Evolutionary conservation across 805 yeast species (phyloP).

Genomic region (Grigorovia humatica): DNA sequence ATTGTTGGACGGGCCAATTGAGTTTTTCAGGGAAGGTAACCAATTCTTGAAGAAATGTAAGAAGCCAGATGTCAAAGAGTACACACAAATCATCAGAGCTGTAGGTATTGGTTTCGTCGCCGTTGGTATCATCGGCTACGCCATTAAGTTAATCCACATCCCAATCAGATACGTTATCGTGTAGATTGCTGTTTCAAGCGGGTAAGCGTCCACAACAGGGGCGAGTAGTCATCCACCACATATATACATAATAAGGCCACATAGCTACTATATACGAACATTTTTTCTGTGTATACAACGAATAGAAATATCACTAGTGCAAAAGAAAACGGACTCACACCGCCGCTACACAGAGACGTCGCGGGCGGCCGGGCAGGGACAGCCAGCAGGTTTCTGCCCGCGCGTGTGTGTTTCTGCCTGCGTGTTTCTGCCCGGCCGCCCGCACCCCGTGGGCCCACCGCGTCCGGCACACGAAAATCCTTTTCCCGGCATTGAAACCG

Average conservation of each 20-base stretch:
- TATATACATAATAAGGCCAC: too few relatives aligned
- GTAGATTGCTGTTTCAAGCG: not conserved
- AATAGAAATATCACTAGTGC: too few relatives aligned
- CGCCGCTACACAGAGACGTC: too few relatives aligned
- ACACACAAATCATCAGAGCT: conserved; percentile 79
- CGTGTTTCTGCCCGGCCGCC: too few relatives aligned
- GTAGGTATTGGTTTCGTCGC: conserved; percentile 94
- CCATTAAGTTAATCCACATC: conserved; percentile 85
- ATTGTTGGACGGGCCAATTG: conserved; percentile 76
- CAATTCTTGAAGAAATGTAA: conserved; percentile 86
- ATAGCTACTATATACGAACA: too few relatives aligned
- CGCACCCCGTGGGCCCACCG: not conserved
- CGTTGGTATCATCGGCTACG: conserved; percentile 97
- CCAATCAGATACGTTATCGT: conserved; percentile 95
- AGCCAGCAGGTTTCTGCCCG: too few relatives aligned
- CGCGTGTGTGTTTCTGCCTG: too few relatives aligned
- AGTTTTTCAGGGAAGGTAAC: conserved; percentile 83
- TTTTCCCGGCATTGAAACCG: not conserved
- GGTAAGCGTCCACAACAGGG: too few relatives aligned
- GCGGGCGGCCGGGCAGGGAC: too few relatives aligned
- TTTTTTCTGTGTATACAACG: too few relatives aligned
- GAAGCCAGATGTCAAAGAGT: conserved; percentile 86
- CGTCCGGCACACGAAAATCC: not conserved
- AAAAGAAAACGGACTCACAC: too few relatives aligned
- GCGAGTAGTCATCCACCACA: too few relatives aligned